These are phyloP conservation scores for Galerina marginata DNA, from an alignment of 768 basidiomycete species.

Conservation along the genomic window DNA sequence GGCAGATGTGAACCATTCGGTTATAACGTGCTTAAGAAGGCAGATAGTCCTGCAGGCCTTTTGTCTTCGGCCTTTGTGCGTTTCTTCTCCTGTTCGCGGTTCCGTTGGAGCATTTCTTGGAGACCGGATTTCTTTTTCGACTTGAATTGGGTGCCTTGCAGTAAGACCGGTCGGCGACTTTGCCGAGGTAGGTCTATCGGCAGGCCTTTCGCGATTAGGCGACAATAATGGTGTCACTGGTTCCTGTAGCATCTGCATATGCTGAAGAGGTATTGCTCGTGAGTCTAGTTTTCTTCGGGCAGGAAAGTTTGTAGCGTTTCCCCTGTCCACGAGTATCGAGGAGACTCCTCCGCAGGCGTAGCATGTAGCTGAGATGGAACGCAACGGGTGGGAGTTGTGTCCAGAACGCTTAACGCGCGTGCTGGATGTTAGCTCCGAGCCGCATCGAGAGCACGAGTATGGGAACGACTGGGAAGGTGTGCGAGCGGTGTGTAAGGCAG, in stretches of 20 bases:
- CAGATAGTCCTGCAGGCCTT: conserved; percentile 49
- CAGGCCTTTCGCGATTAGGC: not conserved
- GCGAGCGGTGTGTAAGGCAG: conserved; percentile 64
- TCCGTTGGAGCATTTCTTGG: conserved; percentile 68
- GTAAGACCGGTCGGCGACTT: not conserved
- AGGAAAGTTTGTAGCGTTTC: conserved; percentile 21
- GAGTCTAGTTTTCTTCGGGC: conserved; percentile 13
- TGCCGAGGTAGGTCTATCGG: conserved; percentile 16
- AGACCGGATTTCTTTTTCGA: conserved; percentile 61
- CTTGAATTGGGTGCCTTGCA: not conserved
- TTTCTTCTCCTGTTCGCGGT: conserved; percentile 57
- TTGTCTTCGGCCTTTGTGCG: conserved; percentile 30
- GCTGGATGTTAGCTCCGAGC: conserved; percentile 47
- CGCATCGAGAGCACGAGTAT: conserved; percentile 57
- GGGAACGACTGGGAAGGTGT: conserved; percentile 28
- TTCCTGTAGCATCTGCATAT: not conserved
- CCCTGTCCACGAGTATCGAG: conserved; percentile 25
- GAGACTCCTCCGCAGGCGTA: conserved; percentile 32
- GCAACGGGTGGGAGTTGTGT: conserved; percentile 23
- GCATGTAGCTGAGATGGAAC: conserved; percentile 31
- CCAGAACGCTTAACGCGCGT: conserved; percentile 38
- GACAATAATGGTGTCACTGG: not conserved
- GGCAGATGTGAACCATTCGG: not conserved
- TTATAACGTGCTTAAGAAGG: conserved; percentile 54
- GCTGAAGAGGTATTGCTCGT: not conserved